phyloP scores from a whole-genome alignment of 768 basidiomycete species.

The Boletus pseudo-olivaceus region DNA sequence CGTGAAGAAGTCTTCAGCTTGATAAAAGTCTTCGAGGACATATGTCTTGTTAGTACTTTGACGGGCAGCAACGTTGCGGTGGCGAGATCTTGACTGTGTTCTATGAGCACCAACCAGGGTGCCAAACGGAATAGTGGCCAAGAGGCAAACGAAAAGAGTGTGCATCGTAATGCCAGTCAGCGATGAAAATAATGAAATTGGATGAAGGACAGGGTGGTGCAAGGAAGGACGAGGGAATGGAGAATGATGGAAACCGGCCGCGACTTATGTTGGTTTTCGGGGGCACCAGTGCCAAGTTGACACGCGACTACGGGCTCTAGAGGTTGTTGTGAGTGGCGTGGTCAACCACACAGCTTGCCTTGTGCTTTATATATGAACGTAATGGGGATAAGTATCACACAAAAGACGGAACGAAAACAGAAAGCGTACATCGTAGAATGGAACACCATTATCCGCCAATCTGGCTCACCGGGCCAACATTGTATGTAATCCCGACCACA shows the following conservation, averaged over 20 bases:
- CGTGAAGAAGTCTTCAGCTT: conserved; percentile 60
- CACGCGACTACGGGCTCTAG: neutral
- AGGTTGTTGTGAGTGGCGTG: neutral
- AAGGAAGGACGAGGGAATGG: neutral
- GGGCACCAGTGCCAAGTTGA: neutral
- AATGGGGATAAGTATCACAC: conserved; percentile 5
- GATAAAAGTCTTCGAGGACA: conserved; percentile 37
- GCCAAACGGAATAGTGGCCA: conserved; percentile 32
- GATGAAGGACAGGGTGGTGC: neutral
- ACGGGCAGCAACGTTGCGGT: conserved; percentile 24
- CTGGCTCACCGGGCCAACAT: neutral
- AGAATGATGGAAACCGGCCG: neutral
- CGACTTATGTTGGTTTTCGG: conserved; percentile 4
- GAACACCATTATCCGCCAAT: neutral
- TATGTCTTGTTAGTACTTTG: conserved; percentile 29
- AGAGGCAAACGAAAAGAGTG: conserved; percentile 30
- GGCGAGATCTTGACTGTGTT: conserved; percentile 25
- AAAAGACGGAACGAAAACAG: neutral
- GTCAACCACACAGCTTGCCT: conserved; percentile 7
- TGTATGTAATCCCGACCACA: no score
- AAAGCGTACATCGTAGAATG: neutral
- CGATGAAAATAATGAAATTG: conserved; percentile 8
- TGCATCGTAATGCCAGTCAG: conserved; percentile 25
- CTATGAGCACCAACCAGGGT: conserved; percentile 37
- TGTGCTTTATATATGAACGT: conserved; percentile 9